Base-by-base conservation (phyloP, 495 filamentous ascomycete species). In the Penicillium silybi region DNA sequence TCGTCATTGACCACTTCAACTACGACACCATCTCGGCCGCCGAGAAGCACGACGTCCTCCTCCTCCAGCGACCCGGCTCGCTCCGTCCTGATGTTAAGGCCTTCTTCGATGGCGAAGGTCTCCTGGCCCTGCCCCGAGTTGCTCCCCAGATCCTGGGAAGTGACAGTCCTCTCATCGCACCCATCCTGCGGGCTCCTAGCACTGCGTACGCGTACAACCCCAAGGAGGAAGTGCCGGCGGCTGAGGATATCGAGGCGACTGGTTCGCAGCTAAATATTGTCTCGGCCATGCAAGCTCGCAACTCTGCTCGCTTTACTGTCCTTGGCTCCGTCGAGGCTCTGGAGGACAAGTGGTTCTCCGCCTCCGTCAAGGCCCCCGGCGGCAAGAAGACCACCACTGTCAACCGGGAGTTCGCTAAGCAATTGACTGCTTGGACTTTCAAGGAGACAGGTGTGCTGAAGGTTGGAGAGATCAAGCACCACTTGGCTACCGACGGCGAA, bases 121-220 rank as follows among this genome's bases (percentile, higher is more conserved):
- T 87, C 32, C 72, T 98, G 64, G 93, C 91, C 23, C 83, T 96
- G 60, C 89, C 91, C 18, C 82, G 81, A 43, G 84, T 84, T 42
- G 81, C 87, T 22, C 92, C 88, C 56, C 90, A 95, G 61, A 82
- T 80, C 41, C 80, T 98, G 41, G 90, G 93, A 34, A 80, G 84
- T 59, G 80, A 81, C 49, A 83, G 80, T 59, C 78, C 82, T 4
- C 82, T 96, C 1, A 71, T 97, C 35, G 78, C 85, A 26, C 89
- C 95, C 27, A 82, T 98, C 57, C 72, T 98, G 46, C 81, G 82
- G 55, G 92, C 90, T 56, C 85, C 88, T 25, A 71, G 73, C 55
- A 95, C 90, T 27, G 86, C 91, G 58, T 98, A 98, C 74, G 86
- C 81, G 62, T 97, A 96, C 77, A 95, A 95, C 71, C 87, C 90